Evolutionary conservation across 108 stramenopile genomes (phyloP).

Genomic region (Pseudonitzschia multistriata): DNA sequence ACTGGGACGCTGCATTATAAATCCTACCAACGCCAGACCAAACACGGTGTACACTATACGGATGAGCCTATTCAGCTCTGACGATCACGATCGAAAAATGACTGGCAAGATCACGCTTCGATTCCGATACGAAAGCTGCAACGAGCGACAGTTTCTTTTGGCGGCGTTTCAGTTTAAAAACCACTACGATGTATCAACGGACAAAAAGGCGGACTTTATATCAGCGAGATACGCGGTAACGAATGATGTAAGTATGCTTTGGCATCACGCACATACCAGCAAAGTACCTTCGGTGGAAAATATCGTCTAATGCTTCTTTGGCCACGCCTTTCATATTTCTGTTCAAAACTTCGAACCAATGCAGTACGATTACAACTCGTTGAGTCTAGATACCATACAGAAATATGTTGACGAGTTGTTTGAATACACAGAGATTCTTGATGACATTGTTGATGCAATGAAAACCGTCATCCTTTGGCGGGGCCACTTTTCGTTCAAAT

Average conservation of each 20-base stretch:
- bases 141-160: conserved; percentile 12
- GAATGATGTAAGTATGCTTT: conserved; percentile 23
- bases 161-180: not conserved
- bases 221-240: conserved; percentile 11
- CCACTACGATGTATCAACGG: conserved; percentile 13
- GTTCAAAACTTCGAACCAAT: not conserved
- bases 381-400: conserved; percentile 28
- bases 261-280: no score
- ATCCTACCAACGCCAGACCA: conserved; percentile 25
- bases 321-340: not conserved
- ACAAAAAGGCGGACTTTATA: conserved; percentile 1
- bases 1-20: conserved; percentile 25
- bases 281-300: no score
- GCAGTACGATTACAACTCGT: conserved; percentile 13
- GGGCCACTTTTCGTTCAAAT: conserved; percentile 18
- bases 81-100: not conserved
- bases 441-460: conserved; percentile 35
- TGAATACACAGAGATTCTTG: conserved; percentile 28
- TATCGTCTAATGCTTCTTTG: not conserved
- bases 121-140: conserved; percentile 15
- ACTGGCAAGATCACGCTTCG: conserved; percentile 25
- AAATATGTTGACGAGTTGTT: conserved; percentile 27
- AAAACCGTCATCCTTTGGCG: conserved; percentile 52
- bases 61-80: conserved; percentile 7
- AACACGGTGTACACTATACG: conserved; percentile 15